phyloP scores from a whole-genome alignment of 2,329 filamentous ascomycete species.

The Dothiorella sarmentorum region DNA sequence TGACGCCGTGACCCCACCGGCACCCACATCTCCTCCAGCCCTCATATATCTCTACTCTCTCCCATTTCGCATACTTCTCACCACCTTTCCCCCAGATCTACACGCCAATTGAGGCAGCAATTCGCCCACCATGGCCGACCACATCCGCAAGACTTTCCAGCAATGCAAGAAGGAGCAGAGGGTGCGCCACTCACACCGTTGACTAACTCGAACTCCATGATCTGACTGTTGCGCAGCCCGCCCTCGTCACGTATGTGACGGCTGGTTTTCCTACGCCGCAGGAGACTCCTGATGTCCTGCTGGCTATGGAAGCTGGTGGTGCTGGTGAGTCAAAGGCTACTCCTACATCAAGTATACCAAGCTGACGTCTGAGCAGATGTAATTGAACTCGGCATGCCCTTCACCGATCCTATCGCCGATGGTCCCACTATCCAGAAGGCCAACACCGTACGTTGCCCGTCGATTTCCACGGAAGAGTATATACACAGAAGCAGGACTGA shows the following conservation, averaged over 20 bases:
- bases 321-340: conserved; percentile 58
- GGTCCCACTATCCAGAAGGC: conserved; percentile 94
- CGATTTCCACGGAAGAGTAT: too few species aligned
- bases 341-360: conserved; percentile 20
- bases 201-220: conserved; percentile 13
- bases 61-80: background rate
- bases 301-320: conserved; percentile 89
- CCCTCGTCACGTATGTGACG: conserved; percentile 93
- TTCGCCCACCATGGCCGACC: conserved; percentile 39
- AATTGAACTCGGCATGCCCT: conserved; percentile 92
- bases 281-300: conserved; percentile 76
- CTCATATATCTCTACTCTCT: background rate
- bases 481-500: background rate
- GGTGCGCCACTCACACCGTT: conserved; percentile 24
- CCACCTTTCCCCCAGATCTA: background rate
- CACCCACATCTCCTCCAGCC: conserved; percentile 3
- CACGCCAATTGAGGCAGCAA: conserved; percentile 10
- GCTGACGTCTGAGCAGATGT: conserved; percentile 59
- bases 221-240: conserved; percentile 53
- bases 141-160: conserved; percentile 49
- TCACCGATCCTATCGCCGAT: conserved; percentile 97
- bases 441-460: conserved; percentile 64
- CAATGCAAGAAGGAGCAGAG: conserved; percentile 50
- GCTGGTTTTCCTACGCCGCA: conserved; percentile 84
- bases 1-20: conserved; percentile 11